Evolutionary conservation across 2,329 filamentous ascomycete species (phyloP).

Genomic region (Bisporella sp.): DNA sequence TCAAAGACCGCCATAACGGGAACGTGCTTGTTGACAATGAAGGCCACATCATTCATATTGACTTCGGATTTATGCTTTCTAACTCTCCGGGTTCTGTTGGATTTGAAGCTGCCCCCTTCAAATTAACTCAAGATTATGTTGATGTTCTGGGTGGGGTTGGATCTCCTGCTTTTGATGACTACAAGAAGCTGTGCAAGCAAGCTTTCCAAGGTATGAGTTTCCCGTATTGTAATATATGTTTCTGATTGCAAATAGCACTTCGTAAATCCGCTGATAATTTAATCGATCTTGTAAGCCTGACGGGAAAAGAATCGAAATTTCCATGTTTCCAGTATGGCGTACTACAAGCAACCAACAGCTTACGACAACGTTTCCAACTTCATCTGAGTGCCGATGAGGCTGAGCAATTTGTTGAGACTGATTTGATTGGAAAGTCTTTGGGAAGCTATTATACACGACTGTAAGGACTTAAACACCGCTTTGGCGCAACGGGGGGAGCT

Average conservation of each 20-base stretch:
- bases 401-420: constrained; percentile 72
- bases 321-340: constrained; percentile 73
- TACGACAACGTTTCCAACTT: constrained; percentile 72
- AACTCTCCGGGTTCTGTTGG: constrained; percentile 80
- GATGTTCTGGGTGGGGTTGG: constrained; percentile 72
- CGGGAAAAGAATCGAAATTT: constrained; percentile 80
- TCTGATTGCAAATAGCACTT: constrained; percentile 44
- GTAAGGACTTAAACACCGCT: constrained; percentile 40
- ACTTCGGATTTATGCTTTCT: constrained; percentile 85
- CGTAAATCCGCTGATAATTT: constrained; percentile 73
- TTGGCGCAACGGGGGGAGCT: background rate
- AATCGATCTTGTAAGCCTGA: constrained; percentile 76
- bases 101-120: constrained; percentile 82
- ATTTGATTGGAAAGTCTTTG: constrained; percentile 72
- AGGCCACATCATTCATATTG: constrained; percentile 82
- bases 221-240: background rate
- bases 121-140: constrained; percentile 79
- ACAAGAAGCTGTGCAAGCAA: constrained; percentile 73
- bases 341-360: constrained; percentile 59
- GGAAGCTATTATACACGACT: constrained; percentile 84
- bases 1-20: constrained; percentile 82
- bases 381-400: constrained; percentile 79
- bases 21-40: constrained; percentile 82
- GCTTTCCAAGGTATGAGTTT: constrained; percentile 63
- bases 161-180: constrained; percentile 64